These are phyloP conservation scores for Cytospora paraplurivora DNA, from an alignment of 2,329 filamentous ascomycete genomes.

Conservation along the genomic window DNA sequence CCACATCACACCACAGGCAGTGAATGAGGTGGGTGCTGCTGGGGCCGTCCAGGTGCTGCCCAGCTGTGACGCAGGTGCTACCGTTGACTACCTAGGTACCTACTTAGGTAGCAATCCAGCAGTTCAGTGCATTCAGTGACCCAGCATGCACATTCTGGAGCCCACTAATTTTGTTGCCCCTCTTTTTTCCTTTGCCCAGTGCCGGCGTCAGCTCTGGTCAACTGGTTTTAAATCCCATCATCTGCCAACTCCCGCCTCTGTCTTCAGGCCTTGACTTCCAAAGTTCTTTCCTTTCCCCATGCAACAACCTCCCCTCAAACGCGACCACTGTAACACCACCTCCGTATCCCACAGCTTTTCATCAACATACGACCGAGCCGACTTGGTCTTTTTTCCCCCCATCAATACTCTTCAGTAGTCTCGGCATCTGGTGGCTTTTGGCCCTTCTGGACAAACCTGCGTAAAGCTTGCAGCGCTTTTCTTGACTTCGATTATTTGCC, in stretches of 20 bases:
- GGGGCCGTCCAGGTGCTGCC: background rate
- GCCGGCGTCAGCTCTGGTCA: background rate
- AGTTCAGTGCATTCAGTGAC: too few relatives aligned
- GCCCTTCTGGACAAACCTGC: conserved; percentile 4
- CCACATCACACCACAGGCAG: background rate
- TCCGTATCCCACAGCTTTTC: conserved; percentile 9
- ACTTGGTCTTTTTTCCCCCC: conserved; percentile 8
- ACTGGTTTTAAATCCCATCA: background rate
- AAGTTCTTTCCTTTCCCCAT: conserved; percentile 6
- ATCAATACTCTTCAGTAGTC: conserved; percentile 23
- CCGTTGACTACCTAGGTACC: too few relatives aligned
- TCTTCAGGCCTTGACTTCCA: conserved; percentile 5
- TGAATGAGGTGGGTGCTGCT: background rate
- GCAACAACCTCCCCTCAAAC: conserved; percentile 11
- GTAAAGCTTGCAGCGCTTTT: conserved; percentile 16
- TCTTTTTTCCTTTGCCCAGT: background rate
- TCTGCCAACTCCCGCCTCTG: conserved; percentile 1
- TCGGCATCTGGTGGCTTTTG: conserved; percentile 14
- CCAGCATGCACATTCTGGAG: background rate
- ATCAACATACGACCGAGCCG: conserved; percentile 15
- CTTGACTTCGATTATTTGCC: conserved; percentile 14
- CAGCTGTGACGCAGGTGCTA: conserved; percentile 2
- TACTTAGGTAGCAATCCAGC: background rate
- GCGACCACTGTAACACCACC: conserved; percentile 10
- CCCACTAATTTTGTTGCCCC: conserved; percentile 4